Conservation (phyloP, 371 early-diverging fungal species). For the Rhizopus sp. region DNA sequence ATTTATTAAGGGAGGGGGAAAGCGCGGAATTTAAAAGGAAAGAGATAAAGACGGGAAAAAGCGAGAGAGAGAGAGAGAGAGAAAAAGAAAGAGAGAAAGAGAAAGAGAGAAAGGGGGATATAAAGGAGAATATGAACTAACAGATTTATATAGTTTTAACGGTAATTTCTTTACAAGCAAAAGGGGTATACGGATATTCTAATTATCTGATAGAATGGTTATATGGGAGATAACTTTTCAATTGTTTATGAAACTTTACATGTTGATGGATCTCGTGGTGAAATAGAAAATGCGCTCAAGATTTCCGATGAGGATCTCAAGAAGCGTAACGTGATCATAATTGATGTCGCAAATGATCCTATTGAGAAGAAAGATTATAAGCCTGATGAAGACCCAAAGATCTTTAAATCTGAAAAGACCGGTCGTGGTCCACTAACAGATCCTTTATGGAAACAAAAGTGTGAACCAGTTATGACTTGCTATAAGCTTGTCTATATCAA, state of each 20-base stretch:
- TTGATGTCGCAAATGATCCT: conserved; percentile 68
- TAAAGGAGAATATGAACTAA: neutral
- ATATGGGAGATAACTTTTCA: conserved; percentile 72
- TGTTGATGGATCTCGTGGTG: conserved; percentile 68
- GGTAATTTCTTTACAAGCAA: neutral
- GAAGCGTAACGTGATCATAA: conserved; percentile 59
- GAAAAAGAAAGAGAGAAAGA: too few species aligned
- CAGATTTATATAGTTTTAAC: conserved; percentile 15
- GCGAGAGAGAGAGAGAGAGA: neutral
- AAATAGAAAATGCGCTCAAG: conserved; percentile 65
- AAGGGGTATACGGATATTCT: neutral
- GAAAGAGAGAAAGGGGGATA: too few species aligned
- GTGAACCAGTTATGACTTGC: conserved; percentile 74
- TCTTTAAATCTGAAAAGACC: conserved; percentile 63
- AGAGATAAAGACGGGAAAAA: neutral
- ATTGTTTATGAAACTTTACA: conserved; percentile 77
- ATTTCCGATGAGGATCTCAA: conserved; percentile 45
- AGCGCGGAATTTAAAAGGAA: conserved; percentile 1
- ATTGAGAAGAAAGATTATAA: conserved; percentile 55
- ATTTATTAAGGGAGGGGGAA: conserved; percentile 5
- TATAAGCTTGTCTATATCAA: conserved; percentile 75
- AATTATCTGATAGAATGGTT: conserved; percentile 49
- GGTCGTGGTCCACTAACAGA: conserved; percentile 67
- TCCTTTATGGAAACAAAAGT: conserved; percentile 41
- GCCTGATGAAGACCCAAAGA: conserved; percentile 64